These are phyloP conservation scores for Debaryomyces subglobosus DNA, from an alignment of 1,139 yeast genomes.

Conservation along the genomic window DNA sequence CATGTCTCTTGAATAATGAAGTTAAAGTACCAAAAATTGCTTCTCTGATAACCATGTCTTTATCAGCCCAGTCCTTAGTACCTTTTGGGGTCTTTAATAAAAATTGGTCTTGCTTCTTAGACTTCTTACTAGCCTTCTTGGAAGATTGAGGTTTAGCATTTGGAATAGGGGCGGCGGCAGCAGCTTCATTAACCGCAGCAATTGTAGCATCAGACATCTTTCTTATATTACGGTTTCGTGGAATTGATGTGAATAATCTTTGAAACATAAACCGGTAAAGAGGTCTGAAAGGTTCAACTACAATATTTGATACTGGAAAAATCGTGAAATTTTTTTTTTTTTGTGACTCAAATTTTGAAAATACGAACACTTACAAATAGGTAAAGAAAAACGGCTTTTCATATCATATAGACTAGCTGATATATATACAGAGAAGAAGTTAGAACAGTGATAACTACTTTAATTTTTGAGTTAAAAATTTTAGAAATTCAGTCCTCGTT, in stretches of 20 bases:
- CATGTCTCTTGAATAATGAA: slow-evolving; percentile 84
- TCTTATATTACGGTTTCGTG: slow-evolving; percentile 14
- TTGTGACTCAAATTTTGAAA: slow-evolving; percentile 4
- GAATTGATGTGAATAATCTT: slow-evolving; percentile 12
- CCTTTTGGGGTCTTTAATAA: slow-evolving; percentile 95
- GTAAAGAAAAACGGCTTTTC: not conserved
- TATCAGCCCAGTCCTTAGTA: slow-evolving; percentile 97
- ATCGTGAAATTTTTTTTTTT: slow-evolving; percentile 8
- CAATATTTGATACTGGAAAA: not conserved
- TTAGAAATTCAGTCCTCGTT: slow-evolving; percentile 28
- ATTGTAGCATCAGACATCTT: slow-evolving; percentile 31
- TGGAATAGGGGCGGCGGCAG: slow-evolving; percentile 11
- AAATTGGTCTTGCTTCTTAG: slow-evolving; percentile 48
- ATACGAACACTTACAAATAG: not conserved
- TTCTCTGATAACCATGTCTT: slow-evolving; percentile 93
- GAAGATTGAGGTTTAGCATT: slow-evolving; percentile 13
- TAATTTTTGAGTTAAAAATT: not conserved
- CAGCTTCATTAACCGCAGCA: slow-evolving; percentile 17
- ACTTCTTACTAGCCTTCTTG: slow-evolving; percentile 28
- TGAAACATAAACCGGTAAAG: slow-evolving; percentile 17
- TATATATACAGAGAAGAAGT: not conserved
- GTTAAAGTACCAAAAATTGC: slow-evolving; percentile 78
- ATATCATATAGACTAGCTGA: not conserved
- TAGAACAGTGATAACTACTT: not conserved
- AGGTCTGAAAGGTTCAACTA: not conserved